Base-by-base conservation (phyloP, 208 protist species). In the Tritrichomonas foetus region DNA sequence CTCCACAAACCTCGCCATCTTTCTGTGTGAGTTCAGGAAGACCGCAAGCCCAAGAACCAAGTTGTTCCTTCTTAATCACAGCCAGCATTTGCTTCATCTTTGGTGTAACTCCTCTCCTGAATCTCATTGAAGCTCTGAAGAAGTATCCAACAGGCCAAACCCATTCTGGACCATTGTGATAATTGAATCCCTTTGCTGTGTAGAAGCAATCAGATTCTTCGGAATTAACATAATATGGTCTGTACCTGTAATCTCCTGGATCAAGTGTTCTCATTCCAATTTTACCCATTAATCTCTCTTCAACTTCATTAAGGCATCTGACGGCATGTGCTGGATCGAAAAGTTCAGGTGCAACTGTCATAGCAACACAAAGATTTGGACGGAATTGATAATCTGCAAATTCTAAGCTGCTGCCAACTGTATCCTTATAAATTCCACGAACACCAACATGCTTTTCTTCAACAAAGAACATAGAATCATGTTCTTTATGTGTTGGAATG, bases 51-150 rank as follows among this genome's bases (percentile, higher is more conserved):
- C 47, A 89, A 33, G 78, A 89, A 22, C 57, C 44, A 8, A 89
- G 30, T 16, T 44, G 22, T n/a, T 89, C 44, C 11, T 44, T 53
- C n/a, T 89, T 89, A 47, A 89, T 89, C 8, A 47, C 44, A 33
- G 47, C 41, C 1, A 89, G 30, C 78, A 89, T 89, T n/a, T 89
- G 33, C 44, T 25, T 53, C 78, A 89, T 89, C 57, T n/a, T 49
- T 39, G 27, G 47, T 57, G 78, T 89, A 22, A 89, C 20, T 53
- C 78, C 78, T 49, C 78, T 49, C 39, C 41, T 53, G 16, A 89
- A 53, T 49, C 47, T 89, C 78, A 89, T 89, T 53, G 78, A 89
- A 39, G 78, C 78, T 89, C 78, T 89, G 30, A 89, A 89, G 78
- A 89, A 89, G 47, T 89, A 89, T 0, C 78, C 78, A n/a, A 47